A percentile compares a stretch with the other conserved stretches of the same genome.
Conservation (phyloP, 2,329 filamentous ascomycete genomes). For the Neonectria sp. region DNA sequence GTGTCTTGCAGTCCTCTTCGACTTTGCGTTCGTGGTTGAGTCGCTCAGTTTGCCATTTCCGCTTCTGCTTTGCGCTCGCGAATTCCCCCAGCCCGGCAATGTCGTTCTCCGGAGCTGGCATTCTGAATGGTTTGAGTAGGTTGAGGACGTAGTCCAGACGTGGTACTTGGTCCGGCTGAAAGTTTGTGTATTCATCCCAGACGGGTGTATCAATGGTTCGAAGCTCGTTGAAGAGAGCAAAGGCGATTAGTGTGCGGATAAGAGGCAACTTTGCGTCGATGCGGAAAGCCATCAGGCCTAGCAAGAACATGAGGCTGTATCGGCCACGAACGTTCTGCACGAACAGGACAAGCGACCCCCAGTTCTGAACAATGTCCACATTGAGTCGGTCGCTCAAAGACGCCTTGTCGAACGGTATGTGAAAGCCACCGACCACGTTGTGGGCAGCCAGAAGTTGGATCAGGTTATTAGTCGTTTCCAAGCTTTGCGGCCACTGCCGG, state of each 20-base stretch:
- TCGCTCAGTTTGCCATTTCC: constrained; percentile 38
- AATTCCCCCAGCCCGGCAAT: constrained; percentile 33
- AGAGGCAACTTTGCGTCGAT: constrained; percentile 39
- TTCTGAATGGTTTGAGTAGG: constrained; percentile 41
- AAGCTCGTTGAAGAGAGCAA: constrained; percentile 40
- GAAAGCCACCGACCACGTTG: constrained; percentile 39
- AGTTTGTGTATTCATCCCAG: constrained; percentile 42
- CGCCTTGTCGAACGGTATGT: constrained; percentile 26
- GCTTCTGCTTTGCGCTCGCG: constrained; percentile 41
- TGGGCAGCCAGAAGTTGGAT: constrained; percentile 34
- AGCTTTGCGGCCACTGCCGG: constrained; percentile 32
- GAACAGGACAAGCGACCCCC: constrained; percentile 39
- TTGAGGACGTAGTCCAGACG: constrained; percentile 36
- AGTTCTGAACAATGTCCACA: constrained; percentile 35
- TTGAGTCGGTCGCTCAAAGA: constrained; percentile 42
- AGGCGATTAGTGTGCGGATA: constrained; percentile 41
- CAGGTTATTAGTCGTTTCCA: constrained; percentile 38
- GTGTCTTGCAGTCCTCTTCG: constrained; percentile 43
- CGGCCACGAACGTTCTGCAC: constrained; percentile 23
- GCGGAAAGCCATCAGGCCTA: constrained; percentile 43
- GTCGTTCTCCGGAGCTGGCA: constrained; percentile 22
- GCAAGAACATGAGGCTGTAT: constrained; percentile 43
- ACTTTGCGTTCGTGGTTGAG: constrained; percentile 39
- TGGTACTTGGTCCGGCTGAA: constrained; percentile 41
- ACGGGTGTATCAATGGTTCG: constrained; percentile 30